A percentile compares a stretch with the other conserved stretches of the same genome.
phyloP scores from a whole-genome alignment of 805 yeast genomes.

The Crinitomyces ghanaensis region DNA sequence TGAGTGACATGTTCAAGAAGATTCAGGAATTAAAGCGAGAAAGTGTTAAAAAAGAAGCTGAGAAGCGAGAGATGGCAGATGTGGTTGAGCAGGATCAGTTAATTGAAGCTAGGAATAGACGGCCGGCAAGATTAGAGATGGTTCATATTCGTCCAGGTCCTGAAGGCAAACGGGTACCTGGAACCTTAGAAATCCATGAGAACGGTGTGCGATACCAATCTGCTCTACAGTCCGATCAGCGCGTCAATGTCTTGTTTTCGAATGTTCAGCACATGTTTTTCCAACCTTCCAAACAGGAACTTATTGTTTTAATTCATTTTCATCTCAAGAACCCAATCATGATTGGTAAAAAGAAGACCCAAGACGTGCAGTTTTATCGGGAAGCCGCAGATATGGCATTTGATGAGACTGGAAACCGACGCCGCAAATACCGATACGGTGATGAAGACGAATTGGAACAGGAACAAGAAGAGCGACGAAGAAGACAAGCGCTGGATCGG shows the following conservation, averaged over 20 bases:
- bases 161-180: constrained; percentile 92
- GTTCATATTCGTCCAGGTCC: constrained; percentile 93
- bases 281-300: constrained; percentile 93
- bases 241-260: constrained; percentile 76
- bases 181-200: constrained; percentile 81
- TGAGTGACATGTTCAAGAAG: constrained; percentile 79
- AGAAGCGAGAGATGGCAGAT: constrained; percentile 83
- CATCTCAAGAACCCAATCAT: constrained; percentile 87
- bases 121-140: constrained; percentile 78
- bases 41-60: constrained; percentile 80
- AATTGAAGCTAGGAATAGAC: constrained; percentile 67
- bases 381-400: constrained; percentile 94
- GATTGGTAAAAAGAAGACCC: constrained; percentile 91
- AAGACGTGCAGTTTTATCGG: constrained; percentile 90
- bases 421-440: constrained; percentile 78
- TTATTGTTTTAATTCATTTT: constrained; percentile 83
- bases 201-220: constrained; percentile 93
- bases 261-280: constrained; percentile 89
- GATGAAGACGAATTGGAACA: constrained; percentile 98
- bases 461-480: constrained; percentile 94
- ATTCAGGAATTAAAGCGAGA: constrained; percentile 89
- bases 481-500: constrained; percentile 81
- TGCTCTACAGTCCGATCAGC: constrained; percentile 71
- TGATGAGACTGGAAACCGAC: constrained; percentile 93
- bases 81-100: constrained; percentile 87